Percentiles rank a stretch among this genome's conserved stretches.
These are phyloP conservation scores for Colletotrichum truncatum DNA, from an alignment of 2,329 filamentous ascomycete genomes.

Conservation along the genomic window DNA sequence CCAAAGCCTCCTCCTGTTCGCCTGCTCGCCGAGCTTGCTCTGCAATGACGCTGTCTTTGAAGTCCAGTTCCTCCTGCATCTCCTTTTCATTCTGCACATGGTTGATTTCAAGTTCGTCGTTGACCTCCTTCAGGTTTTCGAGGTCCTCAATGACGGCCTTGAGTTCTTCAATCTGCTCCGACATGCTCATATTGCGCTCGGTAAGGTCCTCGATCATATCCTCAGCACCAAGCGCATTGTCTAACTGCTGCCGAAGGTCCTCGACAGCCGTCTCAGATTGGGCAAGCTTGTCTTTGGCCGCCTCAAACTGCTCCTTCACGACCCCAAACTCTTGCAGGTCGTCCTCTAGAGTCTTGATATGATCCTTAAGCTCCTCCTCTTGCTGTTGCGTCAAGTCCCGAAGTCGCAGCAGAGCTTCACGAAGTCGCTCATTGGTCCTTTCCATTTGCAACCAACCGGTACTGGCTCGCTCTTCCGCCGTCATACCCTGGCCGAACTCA, in stretches of 20 bases:
- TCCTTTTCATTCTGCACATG: slow-evolving; percentile 94
- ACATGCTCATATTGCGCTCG: slow-evolving; percentile 84
- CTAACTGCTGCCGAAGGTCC: slow-evolving; percentile 89
- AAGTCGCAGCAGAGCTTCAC: slow-evolving; percentile 84
- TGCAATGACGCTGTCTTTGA: slow-evolving; percentile 83
- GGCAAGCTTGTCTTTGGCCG: slow-evolving; percentile 76
- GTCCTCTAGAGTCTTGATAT: slow-evolving; percentile 78
- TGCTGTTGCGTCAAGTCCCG: slow-evolving; percentile 89
- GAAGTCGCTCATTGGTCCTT: slow-evolving; percentile 85
- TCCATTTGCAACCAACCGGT: slow-evolving; percentile 93
- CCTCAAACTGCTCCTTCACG: slow-evolving; percentile 75
- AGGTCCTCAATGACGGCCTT: slow-evolving; percentile 85
- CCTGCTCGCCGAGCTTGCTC: slow-evolving; percentile 79
- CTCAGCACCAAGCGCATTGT: slow-evolving; percentile 87
- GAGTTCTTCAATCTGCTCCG: slow-evolving; percentile 85
- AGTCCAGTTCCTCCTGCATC: slow-evolving; percentile 91
- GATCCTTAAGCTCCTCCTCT: slow-evolving; percentile 79
- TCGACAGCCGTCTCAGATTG: slow-evolving; percentile 80
- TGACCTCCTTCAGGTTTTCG: slow-evolving; percentile 89
- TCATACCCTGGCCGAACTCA: slow-evolving; percentile 85
- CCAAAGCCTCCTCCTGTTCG: slow-evolving; percentile 81
- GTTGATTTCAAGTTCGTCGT: slow-evolving; percentile 93
- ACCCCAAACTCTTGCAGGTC: slow-evolving; percentile 74
- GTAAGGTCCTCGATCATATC: slow-evolving; percentile 94
- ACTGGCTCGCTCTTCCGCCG: slow-evolving; percentile 85